These are phyloP conservation scores for Aspergillus nomiae DNA, from an alignment of 2,329 filamentous ascomycete genomes.

Conservation along the genomic window DNA sequence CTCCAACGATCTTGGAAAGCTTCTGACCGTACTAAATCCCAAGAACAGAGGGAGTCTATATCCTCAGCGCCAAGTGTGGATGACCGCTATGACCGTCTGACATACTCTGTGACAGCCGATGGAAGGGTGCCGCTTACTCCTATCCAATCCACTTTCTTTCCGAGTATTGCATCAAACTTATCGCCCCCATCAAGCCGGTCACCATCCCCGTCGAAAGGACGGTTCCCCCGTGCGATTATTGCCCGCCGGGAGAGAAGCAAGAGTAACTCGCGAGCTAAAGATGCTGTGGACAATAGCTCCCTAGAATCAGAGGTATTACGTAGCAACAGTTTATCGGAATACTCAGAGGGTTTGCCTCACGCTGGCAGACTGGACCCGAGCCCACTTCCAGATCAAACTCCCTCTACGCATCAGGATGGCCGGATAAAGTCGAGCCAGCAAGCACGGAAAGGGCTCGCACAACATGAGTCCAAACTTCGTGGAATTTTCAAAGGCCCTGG, in stretches of 20 bases:
- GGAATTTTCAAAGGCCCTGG: constrained; percentile 74
- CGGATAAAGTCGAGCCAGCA: constrained; percentile 21
- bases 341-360: constrained; percentile 19
- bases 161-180: constrained; percentile 63
- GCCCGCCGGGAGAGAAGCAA: constrained; percentile 42
- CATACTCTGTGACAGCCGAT: constrained; percentile 47
- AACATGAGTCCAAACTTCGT: constrained; percentile 62
- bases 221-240: constrained; percentile 45
- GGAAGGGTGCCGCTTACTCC: constrained; percentile 48
- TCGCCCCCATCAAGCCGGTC: constrained; percentile 66
- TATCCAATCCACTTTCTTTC: constrained; percentile 50
- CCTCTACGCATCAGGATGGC: constrained; percentile 28
- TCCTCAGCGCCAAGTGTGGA: constrained; percentile 55
- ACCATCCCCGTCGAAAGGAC: constrained; percentile 64
- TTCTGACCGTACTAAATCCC: constrained; percentile 51
- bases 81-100: constrained; percentile 34
- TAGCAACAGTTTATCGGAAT: constrained; percentile 18
- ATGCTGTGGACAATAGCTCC: constrained; percentile 28
- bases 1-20: constrained; percentile 4
- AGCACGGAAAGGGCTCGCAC: constrained; percentile 28
- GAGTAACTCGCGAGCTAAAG: constrained; percentile 42
- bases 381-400: constrained; percentile 29
- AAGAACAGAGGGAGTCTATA: constrained; percentile 55
- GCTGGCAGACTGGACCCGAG: constrained; percentile 29
- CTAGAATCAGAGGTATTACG: constrained; percentile 20